Conservation (phyloP, 306 rosid species). For the Morella rubra region DNA sequence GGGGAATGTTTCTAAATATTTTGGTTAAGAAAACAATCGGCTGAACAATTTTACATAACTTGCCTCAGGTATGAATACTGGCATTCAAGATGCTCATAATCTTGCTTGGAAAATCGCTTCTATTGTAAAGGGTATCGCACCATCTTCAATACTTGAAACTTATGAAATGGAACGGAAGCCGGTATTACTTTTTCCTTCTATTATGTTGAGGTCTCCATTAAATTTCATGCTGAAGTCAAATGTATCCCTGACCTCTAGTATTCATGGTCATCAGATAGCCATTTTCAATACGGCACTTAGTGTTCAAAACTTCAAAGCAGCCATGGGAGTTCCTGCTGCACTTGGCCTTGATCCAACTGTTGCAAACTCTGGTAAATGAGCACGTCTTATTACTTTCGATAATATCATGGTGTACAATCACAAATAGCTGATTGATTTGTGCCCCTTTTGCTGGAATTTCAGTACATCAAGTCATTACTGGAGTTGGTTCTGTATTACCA, state of each 20-base stretch:
- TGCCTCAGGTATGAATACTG: conserved; percentile 97
- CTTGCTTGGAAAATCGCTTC: conserved; percentile 98
- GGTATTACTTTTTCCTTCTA: conserved; percentile 50
- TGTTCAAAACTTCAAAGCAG: conserved; percentile 79
- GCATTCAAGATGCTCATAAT: conserved; percentile 94
- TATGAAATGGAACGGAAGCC: conserved; percentile 83
- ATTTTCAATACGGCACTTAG: conserved; percentile 78
- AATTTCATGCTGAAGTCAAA: conserved; percentile 20
- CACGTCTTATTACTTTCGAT: conserved; percentile 12
- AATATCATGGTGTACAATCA: conserved; percentile 11
- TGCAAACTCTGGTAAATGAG: conserved; percentile 76
- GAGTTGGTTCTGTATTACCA: conserved; percentile 73
- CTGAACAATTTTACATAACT: conserved; percentile 16
- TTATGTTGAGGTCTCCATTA: conserved; percentile 11
- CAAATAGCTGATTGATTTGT: conserved; percentile 4
- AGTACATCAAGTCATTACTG: conserved; percentile 66
- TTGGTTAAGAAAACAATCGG: conserved; percentile 15
- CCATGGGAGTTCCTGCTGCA: conserved; percentile 91
- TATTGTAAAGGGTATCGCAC: conserved; percentile 71
- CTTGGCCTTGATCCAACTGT: conserved; percentile 88
- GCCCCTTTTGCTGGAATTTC: conserved; percentile 39
- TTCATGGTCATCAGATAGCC: conserved; percentile 57
- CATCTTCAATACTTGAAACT: conserved; percentile 64
- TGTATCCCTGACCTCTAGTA: conserved; percentile 17
- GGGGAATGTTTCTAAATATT: conserved; percentile 1